Evolutionary conservation across 768 basidiomycete genomes (phyloP).

Genomic region (Trichaptum fuscoviolaceum): DNA sequence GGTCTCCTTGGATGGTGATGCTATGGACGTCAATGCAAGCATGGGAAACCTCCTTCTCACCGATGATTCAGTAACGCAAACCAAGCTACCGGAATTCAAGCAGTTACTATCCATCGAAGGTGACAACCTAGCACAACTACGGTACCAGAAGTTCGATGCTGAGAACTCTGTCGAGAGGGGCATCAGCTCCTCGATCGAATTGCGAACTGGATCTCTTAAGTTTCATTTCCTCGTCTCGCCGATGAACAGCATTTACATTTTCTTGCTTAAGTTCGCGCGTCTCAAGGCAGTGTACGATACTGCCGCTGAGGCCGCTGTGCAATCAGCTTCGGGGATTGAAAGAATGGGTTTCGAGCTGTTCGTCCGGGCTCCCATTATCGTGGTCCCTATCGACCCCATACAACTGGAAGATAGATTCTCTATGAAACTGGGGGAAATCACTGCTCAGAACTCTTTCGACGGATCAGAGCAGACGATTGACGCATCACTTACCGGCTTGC

Average conservation of each 20-base stretch:
- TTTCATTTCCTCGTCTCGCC: slow-evolving; percentile 86
- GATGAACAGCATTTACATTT: slow-evolving; percentile 83
- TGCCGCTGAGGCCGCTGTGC: slow-evolving; percentile 88
- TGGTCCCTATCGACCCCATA: slow-evolving; percentile 71
- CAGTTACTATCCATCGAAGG: slow-evolving; percentile 91
- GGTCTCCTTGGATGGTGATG: slow-evolving; percentile 63
- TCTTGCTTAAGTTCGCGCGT: slow-evolving; percentile 77
- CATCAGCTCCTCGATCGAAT: slow-evolving; percentile 74
- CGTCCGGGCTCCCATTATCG: slow-evolving; percentile 86
- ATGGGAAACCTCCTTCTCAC: slow-evolving; percentile 78
- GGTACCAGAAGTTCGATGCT: slow-evolving; percentile 87
- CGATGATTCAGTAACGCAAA: slow-evolving; percentile 57
- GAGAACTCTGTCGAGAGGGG: slow-evolving; percentile 64
- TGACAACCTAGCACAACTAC: slow-evolving; percentile 88
- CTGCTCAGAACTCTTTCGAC: slow-evolving; percentile 71
- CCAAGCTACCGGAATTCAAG: slow-evolving; percentile 64
- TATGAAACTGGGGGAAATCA: slow-evolving; percentile 85
- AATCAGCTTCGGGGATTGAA: slow-evolving; percentile 88
- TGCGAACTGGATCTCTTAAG: slow-evolving; percentile 86
- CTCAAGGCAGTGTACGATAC: slow-evolving; percentile 94
- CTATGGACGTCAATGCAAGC: slow-evolving; percentile 73
- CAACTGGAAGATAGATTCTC: slow-evolving; percentile 63
- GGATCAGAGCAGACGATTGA: slow-evolving; percentile 50
- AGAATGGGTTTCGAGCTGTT: slow-evolving; percentile 90
- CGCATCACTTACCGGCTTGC: slow-evolving; percentile 80